Percentiles rank a stretch among this genome's conserved stretches.
Conservation (phyloP, 2,329 filamentous ascomycete genomes). For the Chaetomiaceae sp. region DNA sequence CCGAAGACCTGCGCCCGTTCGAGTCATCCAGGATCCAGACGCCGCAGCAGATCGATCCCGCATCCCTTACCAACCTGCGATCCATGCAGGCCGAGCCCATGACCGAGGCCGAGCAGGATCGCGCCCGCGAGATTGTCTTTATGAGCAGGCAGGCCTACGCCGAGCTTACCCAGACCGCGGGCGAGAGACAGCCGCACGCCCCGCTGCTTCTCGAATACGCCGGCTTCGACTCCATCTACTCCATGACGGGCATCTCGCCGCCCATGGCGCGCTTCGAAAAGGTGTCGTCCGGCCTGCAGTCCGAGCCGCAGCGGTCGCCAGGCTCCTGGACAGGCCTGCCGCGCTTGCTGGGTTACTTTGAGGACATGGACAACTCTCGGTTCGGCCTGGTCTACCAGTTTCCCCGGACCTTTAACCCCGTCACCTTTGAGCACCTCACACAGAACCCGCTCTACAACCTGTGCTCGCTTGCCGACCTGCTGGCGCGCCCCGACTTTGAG, state of each 20-base stretch:
- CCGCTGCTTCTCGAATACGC: constrained; percentile 69
- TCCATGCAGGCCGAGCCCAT: constrained; percentile 37
- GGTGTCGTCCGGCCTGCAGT: constrained; percentile 53
- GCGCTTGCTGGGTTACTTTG: constrained; percentile 64
- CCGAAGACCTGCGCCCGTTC: constrained; percentile 48
- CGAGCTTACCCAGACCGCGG: constrained; percentile 39
- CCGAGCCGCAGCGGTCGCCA: constrained; percentile 46
- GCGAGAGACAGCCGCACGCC: constrained; percentile 42
- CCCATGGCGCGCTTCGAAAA: constrained; percentile 62
- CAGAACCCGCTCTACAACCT: constrained; percentile 47
- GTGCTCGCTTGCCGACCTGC: constrained; percentile 50
- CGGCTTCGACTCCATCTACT: constrained; percentile 57
- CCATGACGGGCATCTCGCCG: constrained; percentile 58
- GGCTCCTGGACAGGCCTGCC: constrained; percentile 59
- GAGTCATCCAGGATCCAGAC: constrained; percentile 58
- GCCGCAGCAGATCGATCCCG: constrained; percentile 55
- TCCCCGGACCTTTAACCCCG: constrained; percentile 58
- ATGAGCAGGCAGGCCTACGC: constrained; percentile 50
- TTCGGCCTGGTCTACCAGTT: constrained; percentile 73
- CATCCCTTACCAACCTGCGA: constrained; percentile 45
- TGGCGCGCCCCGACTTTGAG: constrained; percentile 49
- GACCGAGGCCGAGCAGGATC: constrained; percentile 32
- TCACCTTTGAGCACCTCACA: constrained; percentile 48
- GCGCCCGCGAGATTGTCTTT: constrained; percentile 44
- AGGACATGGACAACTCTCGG: constrained; percentile 64